phyloP scores from a whole-genome alignment of 257 asterid genomes.

The Leonotis leonurus region DNA sequence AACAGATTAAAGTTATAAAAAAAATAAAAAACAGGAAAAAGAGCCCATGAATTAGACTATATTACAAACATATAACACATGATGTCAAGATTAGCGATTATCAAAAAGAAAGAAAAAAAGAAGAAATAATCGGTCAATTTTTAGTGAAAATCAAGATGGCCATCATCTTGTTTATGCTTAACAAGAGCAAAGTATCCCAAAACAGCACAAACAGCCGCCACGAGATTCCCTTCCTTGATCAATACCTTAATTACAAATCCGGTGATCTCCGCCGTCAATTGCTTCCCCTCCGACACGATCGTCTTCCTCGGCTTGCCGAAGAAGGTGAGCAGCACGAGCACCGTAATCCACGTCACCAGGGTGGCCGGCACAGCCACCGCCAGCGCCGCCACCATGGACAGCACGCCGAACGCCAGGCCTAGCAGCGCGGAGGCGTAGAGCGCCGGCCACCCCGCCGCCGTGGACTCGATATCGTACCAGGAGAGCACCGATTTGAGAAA shows the following conservation, averaged over 20 bases:
- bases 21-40: not conserved
- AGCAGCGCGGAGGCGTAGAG: conserved; percentile 58
- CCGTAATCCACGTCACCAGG: conserved; percentile 76
- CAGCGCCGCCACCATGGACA: conserved; percentile 77
- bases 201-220: conserved; percentile 76
- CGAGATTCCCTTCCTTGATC: conserved; percentile 84
- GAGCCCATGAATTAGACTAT: conserved; percentile 3
- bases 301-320: conserved; percentile 69
- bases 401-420: conserved; percentile 67
- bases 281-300: conserved; percentile 69
- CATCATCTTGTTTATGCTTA: conserved; percentile 19
- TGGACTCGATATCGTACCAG: conserved; percentile 35
- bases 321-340: conserved; percentile 71
- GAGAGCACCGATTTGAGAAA: conserved; percentile 56
- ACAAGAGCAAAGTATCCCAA: conserved; percentile 68
- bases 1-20: not conserved
- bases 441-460: conserved; percentile 47
- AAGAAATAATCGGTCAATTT: too few species aligned
- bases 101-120: not conserved
- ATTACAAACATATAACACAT: conserved; percentile 3
- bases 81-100: not conserved
- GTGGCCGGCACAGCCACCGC: conserved; percentile 92
- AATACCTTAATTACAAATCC: conserved; percentile 58
- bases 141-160: conserved; percentile 7
- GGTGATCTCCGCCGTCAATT: conserved; percentile 70